These are phyloP conservation scores for Fusarium ramigenum DNA, from an alignment of 2,329 filamentous ascomycete genomes.

Conservation along the genomic window DNA sequence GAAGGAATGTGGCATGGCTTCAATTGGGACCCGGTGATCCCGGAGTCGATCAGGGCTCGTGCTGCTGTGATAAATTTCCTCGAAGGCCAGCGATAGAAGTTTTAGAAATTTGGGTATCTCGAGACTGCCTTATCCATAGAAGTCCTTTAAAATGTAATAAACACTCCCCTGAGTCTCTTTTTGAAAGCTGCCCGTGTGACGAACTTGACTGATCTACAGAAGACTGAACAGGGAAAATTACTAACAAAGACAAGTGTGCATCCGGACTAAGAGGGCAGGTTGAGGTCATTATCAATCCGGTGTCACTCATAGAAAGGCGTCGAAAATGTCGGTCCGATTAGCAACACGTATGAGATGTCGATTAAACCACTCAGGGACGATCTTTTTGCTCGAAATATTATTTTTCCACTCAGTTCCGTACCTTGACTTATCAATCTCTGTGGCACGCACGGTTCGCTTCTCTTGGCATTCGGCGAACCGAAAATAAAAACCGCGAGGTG, in stretches of 20 bases:
- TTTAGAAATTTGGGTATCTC: accelerated
- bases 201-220: no score
- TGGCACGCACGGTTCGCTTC: background rate
- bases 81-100: accelerated
- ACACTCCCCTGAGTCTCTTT: no score
- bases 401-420: background rate
- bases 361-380: background rate
- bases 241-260: no score
- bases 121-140: background rate
- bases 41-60: background rate
- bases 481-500: background rate
- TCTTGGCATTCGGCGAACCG: background rate
- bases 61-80: background rate
- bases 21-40: background rate
- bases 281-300: accelerated
- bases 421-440: background rate
- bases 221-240: no score
- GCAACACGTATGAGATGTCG: accelerated
- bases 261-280: no score
- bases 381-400: accelerated
- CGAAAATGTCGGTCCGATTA: background rate
- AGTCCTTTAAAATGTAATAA: accelerated
- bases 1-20: background rate
- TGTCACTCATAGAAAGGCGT: accelerated
- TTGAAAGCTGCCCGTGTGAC: no score